Conservation (phyloP, 2,329 filamentous ascomycete genomes). For the Colletotrichum cereale region DNA sequence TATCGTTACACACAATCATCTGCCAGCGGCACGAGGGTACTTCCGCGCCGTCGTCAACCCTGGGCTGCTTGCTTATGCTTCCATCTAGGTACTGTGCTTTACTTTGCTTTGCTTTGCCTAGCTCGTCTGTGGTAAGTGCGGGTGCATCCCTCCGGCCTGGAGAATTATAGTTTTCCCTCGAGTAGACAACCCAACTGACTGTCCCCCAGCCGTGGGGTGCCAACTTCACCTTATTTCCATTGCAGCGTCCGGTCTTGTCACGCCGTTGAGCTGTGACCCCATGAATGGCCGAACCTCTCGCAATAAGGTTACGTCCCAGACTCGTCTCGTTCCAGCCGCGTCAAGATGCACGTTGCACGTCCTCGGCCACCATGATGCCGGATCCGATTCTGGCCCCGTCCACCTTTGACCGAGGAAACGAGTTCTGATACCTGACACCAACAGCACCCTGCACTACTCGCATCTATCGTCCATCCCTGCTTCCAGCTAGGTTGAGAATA, state of each 20-base stretch:
- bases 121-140: not conserved
- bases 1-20: slow-evolving; percentile 8
- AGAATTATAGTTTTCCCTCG: not conserved
- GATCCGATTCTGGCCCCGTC: slow-evolving; percentile 27
- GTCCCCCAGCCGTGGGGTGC: not conserved
- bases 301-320: slow-evolving; percentile 39
- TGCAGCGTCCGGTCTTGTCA: slow-evolving; percentile 16
- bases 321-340: slow-evolving; percentile 39
- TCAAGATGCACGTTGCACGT: slow-evolving; percentile 29
- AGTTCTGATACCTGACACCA: slow-evolving; percentile 1
- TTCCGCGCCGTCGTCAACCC: not conserved
- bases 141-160: not conserved
- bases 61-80: too few relatives aligned
- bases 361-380: slow-evolving; percentile 9
- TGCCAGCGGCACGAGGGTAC: not conserved
- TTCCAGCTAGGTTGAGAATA: not conserved
- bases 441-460: not conserved
- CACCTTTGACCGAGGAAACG: slow-evolving; percentile 17
- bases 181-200: not conserved
- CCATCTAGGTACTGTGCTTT: too few relatives aligned
- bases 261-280: slow-evolving; percentile 7
- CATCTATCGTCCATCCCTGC: not conserved
- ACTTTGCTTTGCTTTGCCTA: too few relatives aligned
- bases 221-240: not conserved
- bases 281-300: slow-evolving; percentile 23